A percentile compares a stretch with the other conserved stretches of the same genome.
phyloP scores from a whole-genome alignment of 176 grass and related monocot species.

The Alopecurus myosuroides region DNA sequence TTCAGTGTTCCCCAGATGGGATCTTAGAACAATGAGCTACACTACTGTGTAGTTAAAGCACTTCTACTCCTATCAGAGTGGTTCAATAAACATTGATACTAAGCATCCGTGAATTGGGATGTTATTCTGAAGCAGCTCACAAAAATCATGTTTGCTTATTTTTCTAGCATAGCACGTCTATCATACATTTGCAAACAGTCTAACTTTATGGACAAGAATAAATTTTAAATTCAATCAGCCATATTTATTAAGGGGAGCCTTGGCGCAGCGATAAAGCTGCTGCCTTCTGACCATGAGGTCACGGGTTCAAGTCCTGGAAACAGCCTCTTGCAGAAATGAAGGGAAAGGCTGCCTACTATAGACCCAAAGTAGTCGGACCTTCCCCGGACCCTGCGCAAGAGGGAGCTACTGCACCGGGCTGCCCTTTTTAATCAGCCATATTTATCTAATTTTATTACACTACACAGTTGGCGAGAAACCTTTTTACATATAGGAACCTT shows the following conservation, averaged over 20 bases:
- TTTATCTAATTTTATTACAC: background rate
- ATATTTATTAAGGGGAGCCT: too few species aligned
- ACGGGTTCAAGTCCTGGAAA: too few species aligned
- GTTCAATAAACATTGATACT: background rate
- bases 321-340: too few species aligned
- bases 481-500: background rate
- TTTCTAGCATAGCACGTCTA: background rate
- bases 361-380: too few species aligned
- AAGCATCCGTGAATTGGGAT: background rate
- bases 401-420: too few species aligned
- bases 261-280: too few species aligned
- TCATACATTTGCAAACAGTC: background rate
- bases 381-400: too few species aligned
- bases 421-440: background rate
- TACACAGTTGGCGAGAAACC: background rate
- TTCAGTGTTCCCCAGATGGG: background rate
- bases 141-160: background rate
- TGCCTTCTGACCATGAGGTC: too few species aligned
- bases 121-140: background rate
- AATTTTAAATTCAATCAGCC: background rate
- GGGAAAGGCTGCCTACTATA: too few species aligned
- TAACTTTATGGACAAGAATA: background rate
- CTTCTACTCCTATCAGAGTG: background rate
- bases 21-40: background rate
- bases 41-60: background rate